These are phyloP conservation scores for Craterostigma plantagineum DNA, from an alignment of 257 asterid species.

Conservation along the genomic window DNA sequence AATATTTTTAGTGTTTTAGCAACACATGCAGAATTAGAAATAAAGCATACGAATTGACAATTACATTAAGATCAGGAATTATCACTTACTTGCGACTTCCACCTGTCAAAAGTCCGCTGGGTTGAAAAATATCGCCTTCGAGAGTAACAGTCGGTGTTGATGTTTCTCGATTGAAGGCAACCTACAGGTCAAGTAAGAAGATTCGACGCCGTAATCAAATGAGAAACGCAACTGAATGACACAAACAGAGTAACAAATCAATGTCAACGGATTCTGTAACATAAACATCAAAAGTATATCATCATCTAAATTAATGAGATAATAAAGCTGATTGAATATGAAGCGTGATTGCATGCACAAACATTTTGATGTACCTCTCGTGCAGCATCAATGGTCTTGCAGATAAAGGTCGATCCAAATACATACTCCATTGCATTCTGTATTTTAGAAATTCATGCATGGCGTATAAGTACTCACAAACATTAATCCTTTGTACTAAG, in stretches of 20 bases:
- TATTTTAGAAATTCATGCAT: conserved; percentile 13
- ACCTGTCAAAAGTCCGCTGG: conserved; percentile 92
- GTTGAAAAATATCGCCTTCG: conserved; percentile 89
- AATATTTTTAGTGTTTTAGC: conserved; percentile 3
- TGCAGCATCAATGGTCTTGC: conserved; percentile 77
- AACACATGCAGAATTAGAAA: not conserved
- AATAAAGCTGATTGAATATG: not conserved
- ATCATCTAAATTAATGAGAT: not conserved
- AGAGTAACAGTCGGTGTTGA: conserved; percentile 63
- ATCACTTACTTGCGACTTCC: conserved; percentile 82
- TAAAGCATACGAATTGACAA: not conserved
- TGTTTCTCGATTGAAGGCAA: conserved; percentile 54
- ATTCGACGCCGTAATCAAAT: conserved; percentile 6
- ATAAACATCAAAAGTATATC: not conserved
- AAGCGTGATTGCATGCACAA: not conserved
- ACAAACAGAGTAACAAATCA: too few relatives aligned
- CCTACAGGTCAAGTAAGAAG: conserved; percentile 26
- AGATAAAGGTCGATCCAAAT: conserved; percentile 92
- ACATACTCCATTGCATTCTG: conserved; percentile 94
- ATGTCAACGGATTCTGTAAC: too few relatives aligned
- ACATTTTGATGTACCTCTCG: conserved; percentile 38
- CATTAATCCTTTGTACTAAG: not conserved
- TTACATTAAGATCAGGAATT: not conserved
- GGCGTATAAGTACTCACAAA: conserved; percentile 5
- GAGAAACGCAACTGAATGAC: conserved; percentile 5